Evolutionary conservation across 139 green algal species (phyloP).

Genomic region (Micractinium conductrix): DNA sequence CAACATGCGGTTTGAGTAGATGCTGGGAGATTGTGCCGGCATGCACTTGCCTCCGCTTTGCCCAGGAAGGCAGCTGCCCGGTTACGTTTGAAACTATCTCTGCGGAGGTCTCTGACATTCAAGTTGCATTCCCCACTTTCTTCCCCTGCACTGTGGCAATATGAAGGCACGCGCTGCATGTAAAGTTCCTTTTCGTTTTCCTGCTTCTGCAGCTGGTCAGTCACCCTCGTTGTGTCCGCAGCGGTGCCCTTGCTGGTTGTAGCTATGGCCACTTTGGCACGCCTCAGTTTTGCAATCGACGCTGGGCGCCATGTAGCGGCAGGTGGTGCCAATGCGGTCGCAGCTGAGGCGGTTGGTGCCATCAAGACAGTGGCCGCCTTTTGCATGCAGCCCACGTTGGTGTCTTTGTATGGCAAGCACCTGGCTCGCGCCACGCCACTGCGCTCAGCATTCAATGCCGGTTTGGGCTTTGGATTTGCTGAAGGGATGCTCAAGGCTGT

Average conservation of each 20-base stretch:
- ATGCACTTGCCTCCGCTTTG: too few species aligned
- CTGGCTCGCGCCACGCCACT: not conserved
- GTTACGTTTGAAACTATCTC: too few species aligned
- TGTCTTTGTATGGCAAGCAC: not conserved
- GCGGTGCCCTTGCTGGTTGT: slow-evolving; percentile 69
- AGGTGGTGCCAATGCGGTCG: slow-evolving; percentile 65
- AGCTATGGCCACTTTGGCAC: not conserved
- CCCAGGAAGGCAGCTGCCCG: too few species aligned
- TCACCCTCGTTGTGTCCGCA: slow-evolving; percentile 74
- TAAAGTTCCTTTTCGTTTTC: too few species aligned
- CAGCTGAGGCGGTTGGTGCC: slow-evolving; percentile 69
- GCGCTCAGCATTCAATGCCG: not conserved
- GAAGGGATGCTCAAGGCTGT: slow-evolving; percentile 68
- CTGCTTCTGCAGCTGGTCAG: not conserved
- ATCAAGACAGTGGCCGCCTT: slow-evolving; percentile 75
- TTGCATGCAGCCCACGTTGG: slow-evolving; percentile 64
- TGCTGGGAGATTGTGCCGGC: too few species aligned
- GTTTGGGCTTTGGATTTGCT: slow-evolving; percentile 10
- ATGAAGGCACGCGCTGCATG: too few species aligned
- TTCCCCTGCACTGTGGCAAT: too few species aligned
- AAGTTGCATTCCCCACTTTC: too few species aligned
- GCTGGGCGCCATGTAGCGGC: not conserved
- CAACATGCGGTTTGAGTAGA: too few species aligned
- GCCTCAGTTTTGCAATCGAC: not conserved
- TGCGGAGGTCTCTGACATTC: too few species aligned